These are phyloP conservation scores for Apiotrichum porosum DNA, from an alignment of 1,284 basidiomycete species.

Conservation along the genomic window DNA sequence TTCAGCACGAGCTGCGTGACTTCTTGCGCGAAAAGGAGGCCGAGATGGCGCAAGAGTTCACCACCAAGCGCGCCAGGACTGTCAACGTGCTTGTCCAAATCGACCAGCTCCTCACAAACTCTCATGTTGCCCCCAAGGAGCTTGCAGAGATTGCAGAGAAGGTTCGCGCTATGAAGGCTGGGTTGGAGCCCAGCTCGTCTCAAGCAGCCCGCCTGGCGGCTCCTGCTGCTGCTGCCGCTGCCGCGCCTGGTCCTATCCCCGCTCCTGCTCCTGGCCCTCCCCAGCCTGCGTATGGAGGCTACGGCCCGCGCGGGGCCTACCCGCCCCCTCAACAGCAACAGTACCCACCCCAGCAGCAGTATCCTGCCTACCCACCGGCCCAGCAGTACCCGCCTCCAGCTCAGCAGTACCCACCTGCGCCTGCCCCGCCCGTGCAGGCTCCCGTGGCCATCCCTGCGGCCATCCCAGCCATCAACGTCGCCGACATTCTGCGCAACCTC, in stretches of 20 bases:
- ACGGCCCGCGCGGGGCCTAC: constrained; percentile 4
- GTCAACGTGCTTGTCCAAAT: constrained; percentile 40
- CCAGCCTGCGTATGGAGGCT: too few relatives aligned
- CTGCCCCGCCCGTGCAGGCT: constrained; percentile 11
- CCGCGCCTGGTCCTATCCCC: neutral
- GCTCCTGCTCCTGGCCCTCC: too few relatives aligned
- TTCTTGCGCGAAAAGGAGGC: constrained; percentile 32
- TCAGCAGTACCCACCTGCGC: neutral
- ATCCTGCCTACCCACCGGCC: neutral
- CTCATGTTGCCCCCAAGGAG: constrained; percentile 33
- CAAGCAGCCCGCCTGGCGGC: constrained; percentile 10
- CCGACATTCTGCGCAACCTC: constrained; percentile 40
- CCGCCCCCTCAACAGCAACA: constrained; percentile 6
- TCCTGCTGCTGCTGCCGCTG: neutral
- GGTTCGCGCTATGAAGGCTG: constrained; percentile 30
- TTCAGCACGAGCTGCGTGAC: constrained; percentile 27
- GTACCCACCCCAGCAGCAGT: constrained; percentile 3
- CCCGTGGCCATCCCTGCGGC: constrained; percentile 16
- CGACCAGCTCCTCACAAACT: constrained; percentile 31
- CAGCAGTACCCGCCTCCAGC: too few relatives aligned
- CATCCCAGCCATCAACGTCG: constrained; percentile 29
- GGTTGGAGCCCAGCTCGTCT: constrained; percentile 40
- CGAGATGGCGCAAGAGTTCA: constrained; percentile 30
- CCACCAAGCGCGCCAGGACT: constrained; percentile 19
- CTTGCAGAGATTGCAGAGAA: constrained; percentile 40